These are phyloP conservation scores for Aureobasidium subglaciale DNA, from an alignment of 2,329 filamentous ascomycete species.

Conservation along the genomic window DNA sequence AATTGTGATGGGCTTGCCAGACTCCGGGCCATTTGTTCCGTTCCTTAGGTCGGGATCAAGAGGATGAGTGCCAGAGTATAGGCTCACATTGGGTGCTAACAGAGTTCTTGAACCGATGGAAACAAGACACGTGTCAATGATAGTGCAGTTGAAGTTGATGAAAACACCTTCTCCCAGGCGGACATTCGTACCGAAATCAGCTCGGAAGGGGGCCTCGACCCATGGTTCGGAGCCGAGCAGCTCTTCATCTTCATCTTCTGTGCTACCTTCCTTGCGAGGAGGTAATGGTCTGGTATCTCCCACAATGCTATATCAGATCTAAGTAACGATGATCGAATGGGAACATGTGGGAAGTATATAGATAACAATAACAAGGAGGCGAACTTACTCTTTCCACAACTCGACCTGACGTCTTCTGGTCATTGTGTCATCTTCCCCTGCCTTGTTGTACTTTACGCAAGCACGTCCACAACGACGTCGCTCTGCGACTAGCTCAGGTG, in stretches of 20 bases:
- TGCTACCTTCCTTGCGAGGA: slow-evolving; percentile 39
- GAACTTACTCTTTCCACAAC: slow-evolving; percentile 63
- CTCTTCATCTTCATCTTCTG: slow-evolving; percentile 56
- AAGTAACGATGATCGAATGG: neutral
- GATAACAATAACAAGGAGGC: neutral
- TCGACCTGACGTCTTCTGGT: slow-evolving; percentile 56
- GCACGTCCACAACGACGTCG: slow-evolving; percentile 58
- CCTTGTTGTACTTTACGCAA: slow-evolving; percentile 56
- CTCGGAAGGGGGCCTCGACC: slow-evolving; percentile 61
- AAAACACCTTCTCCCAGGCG: slow-evolving; percentile 64
- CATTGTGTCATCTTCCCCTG: slow-evolving; percentile 42
- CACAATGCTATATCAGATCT: slow-evolving; percentile 47
- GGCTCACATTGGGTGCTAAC: slow-evolving; percentile 68
- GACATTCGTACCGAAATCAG: slow-evolving; percentile 75
- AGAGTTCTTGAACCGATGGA: slow-evolving; percentile 70
- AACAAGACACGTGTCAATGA: slow-evolving; percentile 70
- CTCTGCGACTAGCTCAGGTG: slow-evolving; percentile 58
- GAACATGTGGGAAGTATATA: neutral
- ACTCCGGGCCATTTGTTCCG: slow-evolving; percentile 67
- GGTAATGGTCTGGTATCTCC: slow-evolving; percentile 59
- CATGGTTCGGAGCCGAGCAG: slow-evolving; percentile 60
- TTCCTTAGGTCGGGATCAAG: slow-evolving; percentile 67
- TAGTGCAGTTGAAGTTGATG: slow-evolving; percentile 67
- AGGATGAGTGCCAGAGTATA: slow-evolving; percentile 71
- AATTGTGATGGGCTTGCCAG: slow-evolving; percentile 64